phyloP scores from a whole-genome alignment of 495 filamentous ascomycete genomes.

The Astrothelium macrocarpum region DNA sequence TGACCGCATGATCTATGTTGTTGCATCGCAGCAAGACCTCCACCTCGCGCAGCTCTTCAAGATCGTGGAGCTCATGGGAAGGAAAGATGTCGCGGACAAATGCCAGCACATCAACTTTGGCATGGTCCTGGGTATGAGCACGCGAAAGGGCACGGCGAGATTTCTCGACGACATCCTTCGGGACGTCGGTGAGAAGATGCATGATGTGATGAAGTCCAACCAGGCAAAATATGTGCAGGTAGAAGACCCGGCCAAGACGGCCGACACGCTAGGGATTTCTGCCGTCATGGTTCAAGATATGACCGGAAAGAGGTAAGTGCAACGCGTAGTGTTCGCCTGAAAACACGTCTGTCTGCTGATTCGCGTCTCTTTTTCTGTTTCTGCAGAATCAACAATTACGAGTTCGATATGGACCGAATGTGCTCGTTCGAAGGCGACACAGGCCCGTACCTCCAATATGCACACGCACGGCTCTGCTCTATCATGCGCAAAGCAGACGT shows the following conservation, averaged over 20 bases:
- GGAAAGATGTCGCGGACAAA: slow-evolving; percentile 49
- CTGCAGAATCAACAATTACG: slow-evolving; percentile 58
- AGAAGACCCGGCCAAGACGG: slow-evolving; percentile 45
- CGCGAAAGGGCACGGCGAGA: slow-evolving; percentile 58
- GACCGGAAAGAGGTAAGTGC: slow-evolving; percentile 54
- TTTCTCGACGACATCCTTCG: slow-evolving; percentile 59
- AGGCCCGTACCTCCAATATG: slow-evolving; percentile 61
- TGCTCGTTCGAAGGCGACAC: slow-evolving; percentile 63
- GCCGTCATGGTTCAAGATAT: slow-evolving; percentile 68
- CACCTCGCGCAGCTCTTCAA: slow-evolving; percentile 66
- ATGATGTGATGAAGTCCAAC: slow-evolving; percentile 61
- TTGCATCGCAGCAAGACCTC: slow-evolving; percentile 60
- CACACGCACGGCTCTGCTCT: slow-evolving; percentile 57
- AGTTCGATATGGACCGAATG: slow-evolving; percentile 60
- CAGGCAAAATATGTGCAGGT: slow-evolving; percentile 56
- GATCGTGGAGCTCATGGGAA: slow-evolving; percentile 57
- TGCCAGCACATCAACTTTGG: slow-evolving; percentile 68
- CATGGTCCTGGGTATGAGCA: slow-evolving; percentile 63
- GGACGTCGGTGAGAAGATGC: slow-evolving; percentile 59
- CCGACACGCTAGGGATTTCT: slow-evolving; percentile 50
- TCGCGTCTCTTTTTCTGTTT: no score
- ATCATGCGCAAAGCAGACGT: slow-evolving; percentile 47
- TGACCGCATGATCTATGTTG: slow-evolving; percentile 71
- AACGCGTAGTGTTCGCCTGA: not conserved
- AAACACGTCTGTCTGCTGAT: slow-evolving; percentile 3